These are phyloP conservation scores for Sambucus nigra DNA, from an alignment of 129 eudicot species.

Conservation along the genomic window DNA sequence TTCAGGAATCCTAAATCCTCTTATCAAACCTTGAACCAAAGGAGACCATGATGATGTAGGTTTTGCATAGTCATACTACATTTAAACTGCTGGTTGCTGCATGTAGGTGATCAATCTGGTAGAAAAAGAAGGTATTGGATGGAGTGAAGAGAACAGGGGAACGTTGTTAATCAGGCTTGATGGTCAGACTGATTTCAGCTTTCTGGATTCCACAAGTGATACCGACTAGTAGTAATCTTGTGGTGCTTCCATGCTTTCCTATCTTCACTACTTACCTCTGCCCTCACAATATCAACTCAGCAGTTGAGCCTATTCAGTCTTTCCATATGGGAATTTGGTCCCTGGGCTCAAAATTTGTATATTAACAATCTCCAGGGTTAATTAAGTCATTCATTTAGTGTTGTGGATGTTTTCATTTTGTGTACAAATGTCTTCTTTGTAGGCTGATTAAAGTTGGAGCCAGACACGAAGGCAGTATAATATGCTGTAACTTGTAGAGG, in stretches of 20 bases:
- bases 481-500: too few relatives aligned
- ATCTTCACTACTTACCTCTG: background rate
- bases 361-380: background rate
- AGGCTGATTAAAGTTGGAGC: conserved; percentile 3
- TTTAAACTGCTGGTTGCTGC: conserved; percentile 9
- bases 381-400: background rate
- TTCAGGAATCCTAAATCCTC: too few relatives aligned
- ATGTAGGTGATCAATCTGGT: conserved; percentile 65
- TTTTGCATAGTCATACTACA: background rate
- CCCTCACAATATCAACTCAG: too few relatives aligned
- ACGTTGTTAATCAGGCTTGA: conserved; percentile 68
- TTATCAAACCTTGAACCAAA: too few relatives aligned
- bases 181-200: conserved; percentile 71
- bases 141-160: conserved; percentile 90
- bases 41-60: background rate
- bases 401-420: conserved; percentile 11
- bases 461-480: too few relatives aligned
- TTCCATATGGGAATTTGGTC: background rate
- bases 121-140: conserved; percentile 53
- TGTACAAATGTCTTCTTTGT: conserved; percentile 1
- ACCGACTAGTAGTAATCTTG: conserved; percentile 27
- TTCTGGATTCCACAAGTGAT: conserved; percentile 77
- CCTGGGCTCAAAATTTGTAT: conserved; percentile 24
- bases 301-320: background rate
- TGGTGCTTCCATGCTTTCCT: too few relatives aligned